Evolutionary conservation across 805 yeast genomes (phyloP).

Genomic region (Saccharomycopsis sp.): DNA sequence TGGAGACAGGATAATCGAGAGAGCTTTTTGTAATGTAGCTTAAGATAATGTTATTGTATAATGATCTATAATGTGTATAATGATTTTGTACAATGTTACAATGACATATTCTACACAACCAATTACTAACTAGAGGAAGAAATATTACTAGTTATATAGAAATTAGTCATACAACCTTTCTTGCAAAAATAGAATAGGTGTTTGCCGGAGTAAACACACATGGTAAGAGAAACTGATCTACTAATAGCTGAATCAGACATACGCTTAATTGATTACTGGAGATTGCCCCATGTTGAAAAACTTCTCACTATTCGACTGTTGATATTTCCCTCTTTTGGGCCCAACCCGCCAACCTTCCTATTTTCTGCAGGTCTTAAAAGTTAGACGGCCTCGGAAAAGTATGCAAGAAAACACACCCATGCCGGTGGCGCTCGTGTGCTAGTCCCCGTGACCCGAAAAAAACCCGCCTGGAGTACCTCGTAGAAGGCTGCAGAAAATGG

Average conservation of each 20-base stretch:
- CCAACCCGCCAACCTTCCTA: background rate
- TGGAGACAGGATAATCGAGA: too few relatives aligned
- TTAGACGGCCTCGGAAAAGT: background rate
- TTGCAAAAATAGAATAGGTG: background rate
- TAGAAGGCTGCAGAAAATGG: too few relatives aligned
- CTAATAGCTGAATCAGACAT: background rate
- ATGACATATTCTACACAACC: too few relatives aligned
- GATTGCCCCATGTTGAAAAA: slow-evolving; percentile 1
- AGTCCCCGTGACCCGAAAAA: background rate
- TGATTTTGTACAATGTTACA: too few relatives aligned
- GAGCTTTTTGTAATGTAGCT: too few relatives aligned
- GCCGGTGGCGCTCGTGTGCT: background rate
- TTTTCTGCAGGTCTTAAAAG: background rate
- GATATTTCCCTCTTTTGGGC: background rate
- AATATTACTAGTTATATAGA: background rate
- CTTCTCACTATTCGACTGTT: background rate
- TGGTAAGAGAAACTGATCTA: background rate
- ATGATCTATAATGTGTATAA: too few relatives aligned
- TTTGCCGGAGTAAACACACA: background rate
- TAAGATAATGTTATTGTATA: too few relatives aligned
- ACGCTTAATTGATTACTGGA: background rate
- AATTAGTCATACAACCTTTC: background rate
- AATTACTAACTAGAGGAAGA: too few relatives aligned
- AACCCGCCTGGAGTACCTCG: too few relatives aligned
- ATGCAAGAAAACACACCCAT: background rate